These are phyloP conservation scores for Albatrellus ellisii DNA, from an alignment of 768 basidiomycete genomes.

Conservation along the genomic window DNA sequence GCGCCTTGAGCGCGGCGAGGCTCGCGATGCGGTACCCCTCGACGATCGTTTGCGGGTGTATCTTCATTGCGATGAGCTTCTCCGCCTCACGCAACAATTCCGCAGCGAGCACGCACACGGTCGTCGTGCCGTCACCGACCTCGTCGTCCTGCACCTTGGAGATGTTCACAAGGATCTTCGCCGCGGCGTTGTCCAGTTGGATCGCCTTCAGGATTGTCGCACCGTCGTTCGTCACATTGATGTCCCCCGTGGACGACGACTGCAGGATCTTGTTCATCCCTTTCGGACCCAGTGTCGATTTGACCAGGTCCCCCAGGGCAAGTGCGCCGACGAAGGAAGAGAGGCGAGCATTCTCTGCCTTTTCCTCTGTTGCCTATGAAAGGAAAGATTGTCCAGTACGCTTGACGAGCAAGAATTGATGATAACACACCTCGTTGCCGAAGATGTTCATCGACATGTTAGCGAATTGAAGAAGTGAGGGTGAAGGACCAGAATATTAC, in stretches of 20 bases:
- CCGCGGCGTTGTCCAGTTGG: slow-evolving; percentile 95
- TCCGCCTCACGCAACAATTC: slow-evolving; percentile 93
- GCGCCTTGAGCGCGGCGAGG: slow-evolving; percentile 66
- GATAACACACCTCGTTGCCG: slow-evolving; percentile 37
- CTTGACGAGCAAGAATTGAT: neutral
- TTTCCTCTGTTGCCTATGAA: slow-evolving; percentile 81
- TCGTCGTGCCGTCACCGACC: slow-evolving; percentile 91
- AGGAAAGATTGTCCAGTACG: neutral
- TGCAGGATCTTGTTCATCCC: slow-evolving; percentile 99
- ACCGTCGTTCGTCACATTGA: slow-evolving; percentile 97
- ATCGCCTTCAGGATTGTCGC: slow-evolving; percentile 98
- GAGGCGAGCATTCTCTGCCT: slow-evolving; percentile 95
- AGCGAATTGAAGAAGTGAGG: no score
- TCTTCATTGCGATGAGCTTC: slow-evolving; percentile 81
- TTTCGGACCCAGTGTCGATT: slow-evolving; percentile 96
- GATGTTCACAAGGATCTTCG: slow-evolving; percentile 99
- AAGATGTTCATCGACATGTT: slow-evolving; percentile 69
- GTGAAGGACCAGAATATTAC: no score
- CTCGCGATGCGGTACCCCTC: slow-evolving; percentile 95
- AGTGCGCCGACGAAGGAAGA: slow-evolving; percentile 97
- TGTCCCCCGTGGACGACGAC: slow-evolving; percentile 77
- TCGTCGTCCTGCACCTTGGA: slow-evolving; percentile 99
- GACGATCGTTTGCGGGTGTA: slow-evolving; percentile 96
- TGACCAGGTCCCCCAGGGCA: slow-evolving; percentile 95
- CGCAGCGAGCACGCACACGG: slow-evolving; percentile 82